phyloP scores from a whole-genome alignment of 768 basidiomycete genomes.

The Solioccasus polychromus region DNA sequence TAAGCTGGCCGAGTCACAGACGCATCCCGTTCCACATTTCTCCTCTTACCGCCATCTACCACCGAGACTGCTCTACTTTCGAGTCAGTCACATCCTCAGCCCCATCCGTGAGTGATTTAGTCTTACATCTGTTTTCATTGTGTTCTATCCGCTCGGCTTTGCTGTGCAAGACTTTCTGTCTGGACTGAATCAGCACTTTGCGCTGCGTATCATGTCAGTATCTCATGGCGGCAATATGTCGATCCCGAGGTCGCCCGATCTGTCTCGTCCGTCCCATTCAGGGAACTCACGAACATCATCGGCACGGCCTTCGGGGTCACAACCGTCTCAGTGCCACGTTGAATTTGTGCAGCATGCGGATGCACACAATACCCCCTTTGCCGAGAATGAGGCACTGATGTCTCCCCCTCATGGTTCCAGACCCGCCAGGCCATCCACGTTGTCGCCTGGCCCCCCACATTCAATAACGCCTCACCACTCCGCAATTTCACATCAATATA shows the following conservation, averaged over 20 bases:
- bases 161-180: constrained; percentile 30
- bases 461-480: constrained; percentile 28
- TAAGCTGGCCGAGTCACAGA: constrained; percentile 31
- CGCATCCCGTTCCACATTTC: constrained; percentile 8
- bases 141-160: constrained; percentile 19
- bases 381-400: constrained; percentile 47
- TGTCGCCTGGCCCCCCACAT: constrained; percentile 41
- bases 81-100: constrained; percentile 19
- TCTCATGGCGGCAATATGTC: constrained; percentile 11
- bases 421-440: constrained; percentile 48
- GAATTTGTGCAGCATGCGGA: constrained; percentile 19
- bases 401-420: constrained; percentile 45
- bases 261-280: constrained; percentile 30
- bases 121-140: constrained; percentile 29
- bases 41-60: constrained; percentile 17
- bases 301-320: constrained; percentile 23
- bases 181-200: constrained; percentile 26
- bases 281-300: constrained; percentile 32
- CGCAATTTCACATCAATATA: constrained; percentile 49
- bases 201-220: constrained; percentile 14
- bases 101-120: constrained; percentile 27
- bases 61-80: constrained; percentile 16
- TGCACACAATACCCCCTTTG: constrained; percentile 22
- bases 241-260: constrained; percentile 29
- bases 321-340: constrained; percentile 17